phyloP scores from a whole-genome alignment of 208 protist genomes.

The Leishmania major region DNA sequence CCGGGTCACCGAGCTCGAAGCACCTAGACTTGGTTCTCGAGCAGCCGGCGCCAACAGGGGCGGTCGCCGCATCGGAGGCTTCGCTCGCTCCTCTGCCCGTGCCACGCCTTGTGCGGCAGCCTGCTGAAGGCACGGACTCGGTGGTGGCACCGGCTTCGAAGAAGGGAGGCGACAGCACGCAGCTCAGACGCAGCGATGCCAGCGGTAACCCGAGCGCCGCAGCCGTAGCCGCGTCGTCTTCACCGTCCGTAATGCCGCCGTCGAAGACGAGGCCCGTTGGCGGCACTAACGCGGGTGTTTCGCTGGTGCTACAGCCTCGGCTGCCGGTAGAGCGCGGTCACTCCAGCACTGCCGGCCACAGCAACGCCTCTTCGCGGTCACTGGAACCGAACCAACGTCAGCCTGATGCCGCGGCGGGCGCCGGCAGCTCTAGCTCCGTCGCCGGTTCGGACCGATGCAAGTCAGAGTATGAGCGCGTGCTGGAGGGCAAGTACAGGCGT shows the following conservation, averaged over 20 bases:
- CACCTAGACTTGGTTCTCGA: not conserved
- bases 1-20: not conserved
- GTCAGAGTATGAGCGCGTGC: slow-evolving; percentile 46
- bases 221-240: not conserved
- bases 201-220: not conserved
- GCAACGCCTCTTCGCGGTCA: not conserved
- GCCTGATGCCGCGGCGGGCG: not conserved
- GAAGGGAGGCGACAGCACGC: not conserved
- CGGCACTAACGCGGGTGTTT: not conserved
- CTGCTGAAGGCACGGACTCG: not conserved
- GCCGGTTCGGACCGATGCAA: not conserved
- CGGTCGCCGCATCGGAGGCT: not conserved
- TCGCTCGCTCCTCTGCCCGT: not conserved
- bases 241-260: not conserved
- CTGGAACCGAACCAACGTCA: not conserved
- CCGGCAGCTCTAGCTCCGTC: not conserved
- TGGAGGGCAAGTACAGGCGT: slow-evolving; percentile 55
- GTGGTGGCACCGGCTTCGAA: not conserved
- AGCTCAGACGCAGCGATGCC: not conserved
- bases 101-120: not conserved
- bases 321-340: not conserved
- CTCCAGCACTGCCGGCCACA: not conserved
- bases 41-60: not conserved
- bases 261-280: not conserved
- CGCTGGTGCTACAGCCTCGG: not conserved